Base-by-base conservation (phyloP, 2,329 filamentous ascomycete genomes). In the Venturia asperata region DNA sequence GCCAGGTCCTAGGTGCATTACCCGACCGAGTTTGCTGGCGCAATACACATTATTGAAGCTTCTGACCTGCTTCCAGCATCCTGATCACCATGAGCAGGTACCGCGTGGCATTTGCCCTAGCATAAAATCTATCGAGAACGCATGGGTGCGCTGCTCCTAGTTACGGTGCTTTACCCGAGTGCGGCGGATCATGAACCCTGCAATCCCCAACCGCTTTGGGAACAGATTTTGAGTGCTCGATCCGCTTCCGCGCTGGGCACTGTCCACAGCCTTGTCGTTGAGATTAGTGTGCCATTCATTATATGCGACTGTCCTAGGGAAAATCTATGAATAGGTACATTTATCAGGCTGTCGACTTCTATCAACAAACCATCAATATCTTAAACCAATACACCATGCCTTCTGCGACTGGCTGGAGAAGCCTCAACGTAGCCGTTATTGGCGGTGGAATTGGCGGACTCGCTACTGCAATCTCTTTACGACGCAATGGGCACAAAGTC, bases 401-500 rank as follows among this genome's bases (percentile, higher is more conserved):
- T 61, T 61, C 56, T 9, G n/a, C 56, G 19, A 61, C 56, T 61
- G 56, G 56, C 39, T 61, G 56, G 56, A 15, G 56, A 0, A 65
- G 47, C 21, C 67, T 68, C 49, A 42, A 66, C 37, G 37, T 67
- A 47, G 68, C 63, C 34, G 68, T 72, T 27, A 64, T 71, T 17
- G 70, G 70, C 37, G 70, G 68, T 34, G 70, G 70, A 39, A 69
- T 72, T 37, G 68, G 68, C 3, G 70, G 70, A 19, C 69, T 72
- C 5, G 64, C 62, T 5, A 69, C 70, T 0, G 70, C 68, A n/a
- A 67, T 72, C 30, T 68, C 68, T 13, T 60, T 71, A 1, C 62
- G 66, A 13, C 68, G 68, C n/a, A 65, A 66, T 10, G 70, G 70
- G 41, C 70, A 72, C 58, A n/a, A 65, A 11, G 68, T 71, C 60